phyloP scores from a whole-genome alignment of 371 early-diverging fungal species.

The Rhizopus arrhizus region DNA sequence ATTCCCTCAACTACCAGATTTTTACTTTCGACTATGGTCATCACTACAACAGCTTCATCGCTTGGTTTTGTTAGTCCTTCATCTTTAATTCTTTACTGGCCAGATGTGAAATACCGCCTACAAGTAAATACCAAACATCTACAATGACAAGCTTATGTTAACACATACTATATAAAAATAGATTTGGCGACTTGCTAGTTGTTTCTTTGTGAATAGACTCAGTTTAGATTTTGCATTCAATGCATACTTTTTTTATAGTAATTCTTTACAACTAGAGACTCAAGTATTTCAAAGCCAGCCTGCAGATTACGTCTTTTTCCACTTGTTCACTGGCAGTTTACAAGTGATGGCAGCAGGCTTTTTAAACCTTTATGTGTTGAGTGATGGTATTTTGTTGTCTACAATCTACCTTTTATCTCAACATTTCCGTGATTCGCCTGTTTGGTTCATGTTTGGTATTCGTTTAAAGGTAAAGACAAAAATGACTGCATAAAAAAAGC shows the following conservation, averaged over 20 bases:
- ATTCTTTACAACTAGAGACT: slow-evolving; percentile 74
- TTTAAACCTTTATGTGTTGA: slow-evolving; percentile 27
- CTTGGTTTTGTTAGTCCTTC: slow-evolving; percentile 49
- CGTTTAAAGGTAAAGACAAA: slow-evolving; percentile 69
- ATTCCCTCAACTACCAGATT: slow-evolving; percentile 69
- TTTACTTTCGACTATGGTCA: slow-evolving; percentile 59
- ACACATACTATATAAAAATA: slow-evolving; percentile 29
- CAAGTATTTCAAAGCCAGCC: slow-evolving; percentile 69
- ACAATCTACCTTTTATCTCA: slow-evolving; percentile 80
- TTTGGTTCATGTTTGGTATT: slow-evolving; percentile 83
- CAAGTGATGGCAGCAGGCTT: slow-evolving; percentile 40
- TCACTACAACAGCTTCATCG: slow-evolving; percentile 48
- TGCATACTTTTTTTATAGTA: slow-evolving; percentile 72
- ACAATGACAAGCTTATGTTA: neutral
- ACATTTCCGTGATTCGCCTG: slow-evolving; percentile 62
- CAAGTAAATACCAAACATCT: slow-evolving; percentile 20
- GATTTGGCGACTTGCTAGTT: slow-evolving; percentile 79
- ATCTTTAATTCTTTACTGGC: slow-evolving; percentile 49
- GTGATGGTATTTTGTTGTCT: slow-evolving; percentile 64
- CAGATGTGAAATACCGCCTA: slow-evolving; percentile 17
- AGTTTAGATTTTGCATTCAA: slow-evolving; percentile 66
- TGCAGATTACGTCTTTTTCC: slow-evolving; percentile 83
- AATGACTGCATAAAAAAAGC: neutral
- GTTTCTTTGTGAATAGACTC: slow-evolving; percentile 63
- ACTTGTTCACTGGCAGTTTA: slow-evolving; percentile 55